Percentiles rank a stretch among this genome's conserved stretches.
phyloP scores from a whole-genome alignment of 177 flowering plant species.

The Vitis hybrid region DNA sequence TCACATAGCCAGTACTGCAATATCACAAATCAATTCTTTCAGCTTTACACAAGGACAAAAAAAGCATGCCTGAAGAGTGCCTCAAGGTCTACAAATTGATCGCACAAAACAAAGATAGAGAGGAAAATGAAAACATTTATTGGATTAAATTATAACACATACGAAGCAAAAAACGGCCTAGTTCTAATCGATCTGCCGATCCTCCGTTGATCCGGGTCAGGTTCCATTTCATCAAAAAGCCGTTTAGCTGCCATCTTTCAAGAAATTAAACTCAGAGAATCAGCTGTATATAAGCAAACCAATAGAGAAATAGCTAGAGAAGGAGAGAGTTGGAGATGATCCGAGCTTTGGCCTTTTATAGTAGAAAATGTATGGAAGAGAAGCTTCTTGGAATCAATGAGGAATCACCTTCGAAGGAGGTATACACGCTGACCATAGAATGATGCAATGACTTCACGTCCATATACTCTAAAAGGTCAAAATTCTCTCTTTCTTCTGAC shows the following conservation, averaged over 20 bases:
- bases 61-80: background rate
- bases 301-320: background rate
- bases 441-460: no score
- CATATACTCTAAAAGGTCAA: no score
- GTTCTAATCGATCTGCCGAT: slow-evolving; percentile 29
- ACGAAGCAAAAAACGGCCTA: slow-evolving; percentile 60
- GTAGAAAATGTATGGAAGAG: no score
- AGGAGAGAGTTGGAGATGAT: background rate
- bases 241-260: slow-evolving; percentile 53
- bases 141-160: slow-evolving; percentile 19
- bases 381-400: no score
- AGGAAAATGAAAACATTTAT: background rate
- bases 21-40: background rate
- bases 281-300: no score
- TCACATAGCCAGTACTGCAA: no score
- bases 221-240: slow-evolving; percentile 25
- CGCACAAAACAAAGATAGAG: background rate
- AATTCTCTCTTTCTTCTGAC: no score
- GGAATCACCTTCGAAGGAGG: no score
- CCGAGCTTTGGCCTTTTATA: no score
- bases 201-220: slow-evolving; percentile 32
- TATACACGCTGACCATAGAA: no score
- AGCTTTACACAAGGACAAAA: background rate
- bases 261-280: background rate
- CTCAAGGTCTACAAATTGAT: background rate